A percentile compares a stretch with the other conserved stretches of the same genome.
phyloP scores from a whole-genome alignment of 2,329 filamentous ascomycete species.

The Eutypella sp. region DNA sequence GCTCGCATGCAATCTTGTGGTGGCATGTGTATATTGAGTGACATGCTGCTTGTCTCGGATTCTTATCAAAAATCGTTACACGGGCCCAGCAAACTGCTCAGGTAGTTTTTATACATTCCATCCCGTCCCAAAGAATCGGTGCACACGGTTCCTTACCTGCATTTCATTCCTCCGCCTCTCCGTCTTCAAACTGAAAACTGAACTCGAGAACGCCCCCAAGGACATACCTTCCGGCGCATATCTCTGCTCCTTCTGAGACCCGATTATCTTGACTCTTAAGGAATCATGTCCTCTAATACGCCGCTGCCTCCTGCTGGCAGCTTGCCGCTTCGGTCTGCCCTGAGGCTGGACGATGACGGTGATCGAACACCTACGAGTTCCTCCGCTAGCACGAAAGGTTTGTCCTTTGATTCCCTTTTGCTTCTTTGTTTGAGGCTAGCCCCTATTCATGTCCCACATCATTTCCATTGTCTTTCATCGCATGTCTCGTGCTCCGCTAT shows the following conservation, averaged over 20 bases:
- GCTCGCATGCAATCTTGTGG: not conserved
- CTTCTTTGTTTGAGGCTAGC: not conserved
- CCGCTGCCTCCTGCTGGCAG: conserved; percentile 17
- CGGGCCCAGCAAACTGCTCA: too few relatives aligned
- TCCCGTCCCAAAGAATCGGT: not conserved
- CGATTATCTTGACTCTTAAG: not conserved
- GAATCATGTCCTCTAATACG: conserved; percentile 20
- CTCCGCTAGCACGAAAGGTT: conserved; percentile 21
- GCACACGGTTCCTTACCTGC: too few relatives aligned
- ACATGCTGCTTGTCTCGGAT: not conserved
- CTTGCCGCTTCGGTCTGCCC: conserved; percentile 23
- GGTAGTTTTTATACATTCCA: too few relatives aligned
- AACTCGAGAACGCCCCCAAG: not conserved
- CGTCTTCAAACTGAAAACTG: not conserved
- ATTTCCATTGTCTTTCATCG: too few relatives aligned
- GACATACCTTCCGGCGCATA: not conserved
- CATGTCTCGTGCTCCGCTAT: too few relatives aligned
- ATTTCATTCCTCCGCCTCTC: not conserved
- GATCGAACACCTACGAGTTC: conserved; percentile 19
- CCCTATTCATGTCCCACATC: too few relatives aligned
- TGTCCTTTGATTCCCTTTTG: conserved; percentile 9
- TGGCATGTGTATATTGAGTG: not conserved
- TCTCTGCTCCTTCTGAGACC: conserved; percentile 5
- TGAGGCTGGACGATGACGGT: conserved; percentile 27
- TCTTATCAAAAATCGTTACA: not conserved